Evolutionary conservation across 2,329 filamentous ascomycete genomes (phyloP).

Genomic region (Fusarium sp.): DNA sequence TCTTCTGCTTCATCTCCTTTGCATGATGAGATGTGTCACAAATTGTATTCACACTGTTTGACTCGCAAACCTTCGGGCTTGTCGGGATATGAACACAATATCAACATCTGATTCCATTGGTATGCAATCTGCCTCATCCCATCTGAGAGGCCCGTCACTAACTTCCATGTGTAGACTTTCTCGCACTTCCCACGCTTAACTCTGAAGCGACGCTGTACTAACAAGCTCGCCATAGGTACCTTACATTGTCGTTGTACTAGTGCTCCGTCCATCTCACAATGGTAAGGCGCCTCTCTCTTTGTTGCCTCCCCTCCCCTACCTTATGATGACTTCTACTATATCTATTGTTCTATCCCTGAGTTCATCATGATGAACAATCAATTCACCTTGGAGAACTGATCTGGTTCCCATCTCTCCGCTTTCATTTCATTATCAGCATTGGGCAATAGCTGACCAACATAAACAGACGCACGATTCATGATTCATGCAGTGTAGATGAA

Average conservation of each 20-base stretch:
- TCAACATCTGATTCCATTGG: constrained; percentile 63
- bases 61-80: constrained; percentile 52
- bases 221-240: constrained; percentile 26
- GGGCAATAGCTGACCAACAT: constrained; percentile 20
- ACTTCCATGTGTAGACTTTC: constrained; percentile 28
- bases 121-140: constrained; percentile 38
- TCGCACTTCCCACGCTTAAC: background rate
- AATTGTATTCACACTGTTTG: constrained; percentile 68
- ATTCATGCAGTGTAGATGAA: background rate
- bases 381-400: constrained; percentile 71
- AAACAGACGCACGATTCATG: background rate
- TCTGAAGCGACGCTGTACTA: constrained; percentile 15
- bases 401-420: constrained; percentile 29
- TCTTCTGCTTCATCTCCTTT: constrained; percentile 34
- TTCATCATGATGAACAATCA: constrained; percentile 62
- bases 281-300: constrained; percentile 25
- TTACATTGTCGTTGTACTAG: background rate
- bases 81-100: constrained; percentile 61
- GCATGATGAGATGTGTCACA: constrained; percentile 58
- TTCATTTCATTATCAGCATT: constrained; percentile 8
- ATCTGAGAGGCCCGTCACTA: constrained; percentile 5
- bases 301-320: constrained; percentile 42
- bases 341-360: constrained; percentile 59
- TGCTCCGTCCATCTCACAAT: background rate
- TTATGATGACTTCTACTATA: constrained; percentile 57